Evolutionary conservation across 2,329 filamentous ascomycete genomes (phyloP).

Genomic region (Ceratocystis colombiana): DNA sequence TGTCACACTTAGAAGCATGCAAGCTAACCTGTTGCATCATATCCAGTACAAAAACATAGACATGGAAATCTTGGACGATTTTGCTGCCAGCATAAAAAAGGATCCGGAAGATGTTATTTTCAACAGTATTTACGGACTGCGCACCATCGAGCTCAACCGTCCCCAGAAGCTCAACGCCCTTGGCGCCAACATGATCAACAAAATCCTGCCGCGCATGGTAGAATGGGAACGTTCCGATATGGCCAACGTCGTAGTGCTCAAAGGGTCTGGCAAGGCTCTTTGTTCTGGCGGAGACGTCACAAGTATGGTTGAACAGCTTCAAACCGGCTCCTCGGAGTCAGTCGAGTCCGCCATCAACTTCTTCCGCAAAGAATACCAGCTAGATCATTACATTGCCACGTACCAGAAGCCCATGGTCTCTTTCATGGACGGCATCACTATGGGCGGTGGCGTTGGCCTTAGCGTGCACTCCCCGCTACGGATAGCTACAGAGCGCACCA

Average conservation of each 20-base stretch:
- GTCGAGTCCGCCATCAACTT: constrained; percentile 59
- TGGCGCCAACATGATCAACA: constrained; percentile 87
- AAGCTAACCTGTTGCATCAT: constrained; percentile 2
- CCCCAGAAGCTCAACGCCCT: constrained; percentile 86
- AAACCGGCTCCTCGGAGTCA: constrained; percentile 57
- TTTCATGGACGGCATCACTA: constrained; percentile 95
- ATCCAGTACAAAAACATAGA: constrained; percentile 10
- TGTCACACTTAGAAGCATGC: background rate
- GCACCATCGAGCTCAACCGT: constrained; percentile 87
- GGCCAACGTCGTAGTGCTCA: constrained; percentile 85
- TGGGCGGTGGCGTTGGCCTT: constrained; percentile 93
- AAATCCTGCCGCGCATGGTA: constrained; percentile 78
- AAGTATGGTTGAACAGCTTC: constrained; percentile 62
- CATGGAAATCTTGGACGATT: constrained; percentile 7
- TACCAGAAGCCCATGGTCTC: constrained; percentile 88
- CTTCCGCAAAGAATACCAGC: constrained; percentile 90
- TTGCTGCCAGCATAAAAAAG: background rate
- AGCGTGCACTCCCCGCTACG: constrained; percentile 92
- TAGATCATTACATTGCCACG: constrained; percentile 90
- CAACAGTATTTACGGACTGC: constrained; percentile 75
- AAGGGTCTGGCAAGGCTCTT: constrained; percentile 79
- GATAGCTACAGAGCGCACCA: constrained; percentile 88
- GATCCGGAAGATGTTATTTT: constrained; percentile 85
- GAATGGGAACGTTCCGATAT: constrained; percentile 95
- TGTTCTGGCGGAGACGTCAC: constrained; percentile 91